Percentiles rank a stretch among this genome's conserved stretches.
These are phyloP conservation scores for Xylaria nigripes DNA, from an alignment of 495 filamentous ascomycete species.

Conservation along the genomic window DNA sequence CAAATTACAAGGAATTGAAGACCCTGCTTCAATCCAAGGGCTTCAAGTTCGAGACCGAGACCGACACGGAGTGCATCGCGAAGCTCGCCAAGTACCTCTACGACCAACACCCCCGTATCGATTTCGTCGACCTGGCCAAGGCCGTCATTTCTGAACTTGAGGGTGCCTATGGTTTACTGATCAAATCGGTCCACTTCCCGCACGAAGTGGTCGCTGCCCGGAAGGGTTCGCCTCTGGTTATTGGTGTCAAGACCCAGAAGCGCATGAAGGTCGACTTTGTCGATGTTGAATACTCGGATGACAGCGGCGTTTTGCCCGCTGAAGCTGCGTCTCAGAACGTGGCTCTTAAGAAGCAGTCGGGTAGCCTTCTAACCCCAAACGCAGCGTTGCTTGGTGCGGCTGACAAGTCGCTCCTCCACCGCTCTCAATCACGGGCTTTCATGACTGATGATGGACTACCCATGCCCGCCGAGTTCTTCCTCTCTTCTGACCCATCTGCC, in stretches of 20 bases:
- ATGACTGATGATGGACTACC: constrained; percentile 95
- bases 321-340: constrained; percentile 95
- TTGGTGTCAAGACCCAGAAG: constrained; percentile 89
- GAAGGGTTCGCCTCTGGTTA: constrained; percentile 93
- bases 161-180: constrained; percentile 89
- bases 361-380: constrained; percentile 51
- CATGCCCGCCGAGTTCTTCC: constrained; percentile 97
- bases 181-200: constrained; percentile 97
- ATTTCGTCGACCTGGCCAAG: constrained; percentile 93
- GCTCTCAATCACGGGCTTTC: constrained; percentile 96
- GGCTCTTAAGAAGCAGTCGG: constrained; percentile 73
- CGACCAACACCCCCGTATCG: constrained; percentile 88
- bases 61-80: constrained; percentile 97
- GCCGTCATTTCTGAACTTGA: constrained; percentile 96
- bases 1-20: constrained; percentile 99
- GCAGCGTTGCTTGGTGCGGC: constrained; percentile 74
- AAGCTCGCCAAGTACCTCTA: constrained; percentile 98
- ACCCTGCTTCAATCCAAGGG: constrained; percentile 86
- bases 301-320: constrained; percentile 70
- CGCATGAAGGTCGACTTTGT: constrained; percentile 99
- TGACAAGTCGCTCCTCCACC: constrained; percentile 95
- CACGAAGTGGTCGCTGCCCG: constrained; percentile 96
- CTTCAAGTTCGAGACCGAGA: constrained; percentile 97
- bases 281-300: constrained; percentile 92
- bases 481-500: constrained; percentile 94